phyloP scores from a whole-genome alignment of 2,329 filamentous ascomycete genomes.

The Elsinoe australis region DNA sequence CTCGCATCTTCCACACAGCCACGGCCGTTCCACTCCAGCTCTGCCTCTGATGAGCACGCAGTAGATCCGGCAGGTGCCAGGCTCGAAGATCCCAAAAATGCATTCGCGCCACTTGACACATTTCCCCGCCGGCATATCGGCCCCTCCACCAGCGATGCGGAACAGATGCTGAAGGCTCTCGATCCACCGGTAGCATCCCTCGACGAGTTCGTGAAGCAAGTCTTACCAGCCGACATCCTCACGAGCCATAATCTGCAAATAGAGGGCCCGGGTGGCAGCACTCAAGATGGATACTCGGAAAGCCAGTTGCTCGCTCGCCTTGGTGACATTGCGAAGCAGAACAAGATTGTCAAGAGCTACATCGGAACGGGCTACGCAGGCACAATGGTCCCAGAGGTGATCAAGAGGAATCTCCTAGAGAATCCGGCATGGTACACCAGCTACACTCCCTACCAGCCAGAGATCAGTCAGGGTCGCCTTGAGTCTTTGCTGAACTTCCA shows the following conservation, averaged over 20 bases:
- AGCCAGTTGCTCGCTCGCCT: constrained; percentile 50
- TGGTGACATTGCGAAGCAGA: constrained; percentile 51
- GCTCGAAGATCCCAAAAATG: constrained; percentile 17
- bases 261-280: constrained; percentile 36
- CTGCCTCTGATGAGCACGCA: constrained; percentile 7
- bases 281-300: constrained; percentile 48
- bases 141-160: constrained; percentile 59
- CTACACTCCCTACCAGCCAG: constrained; percentile 94
- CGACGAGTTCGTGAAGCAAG: constrained; percentile 77
- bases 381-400: constrained; percentile 79
- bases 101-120: constrained; percentile 47
- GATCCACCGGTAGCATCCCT: constrained; percentile 65
- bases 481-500: constrained; percentile 94
- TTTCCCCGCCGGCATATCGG: constrained; percentile 85
- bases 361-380: constrained; percentile 85
- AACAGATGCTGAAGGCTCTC: constrained; percentile 72
- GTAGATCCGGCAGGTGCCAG: constrained; percentile 7
- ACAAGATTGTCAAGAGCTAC: constrained; percentile 58
- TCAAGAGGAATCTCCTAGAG: constrained; percentile 87
- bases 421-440: constrained; percentile 96
- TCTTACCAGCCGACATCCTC: constrained; percentile 72
- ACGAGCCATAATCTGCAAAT: constrained; percentile 58
- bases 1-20: constrained; percentile 3
- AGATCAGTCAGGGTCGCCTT: constrained; percentile 90
- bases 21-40: constrained; percentile 19